Conservation (phyloP, 768 basidiomycete species). For the Tubosaeta sp. region DNA sequence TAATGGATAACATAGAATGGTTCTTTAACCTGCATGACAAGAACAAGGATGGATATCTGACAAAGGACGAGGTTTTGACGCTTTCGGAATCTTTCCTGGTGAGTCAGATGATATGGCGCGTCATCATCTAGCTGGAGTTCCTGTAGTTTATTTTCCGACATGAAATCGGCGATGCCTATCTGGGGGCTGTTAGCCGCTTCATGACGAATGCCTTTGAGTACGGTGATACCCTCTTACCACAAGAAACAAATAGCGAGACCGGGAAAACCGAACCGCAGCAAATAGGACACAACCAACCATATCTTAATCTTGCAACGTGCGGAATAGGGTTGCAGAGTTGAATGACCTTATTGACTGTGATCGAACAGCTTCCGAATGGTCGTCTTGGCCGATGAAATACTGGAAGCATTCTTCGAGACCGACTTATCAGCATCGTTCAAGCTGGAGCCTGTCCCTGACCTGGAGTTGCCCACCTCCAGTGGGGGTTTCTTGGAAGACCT, state of each 20-base stretch:
- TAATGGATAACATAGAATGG: slow-evolving; percentile 99
- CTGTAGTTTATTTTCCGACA: slow-evolving; percentile 94
- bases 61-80: slow-evolving; percentile 95
- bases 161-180: slow-evolving; percentile 93
- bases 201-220: slow-evolving; percentile 99
- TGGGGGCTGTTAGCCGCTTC: slow-evolving; percentile 94
- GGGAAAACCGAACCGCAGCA: slow-evolving; percentile 41
- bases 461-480: slow-evolving; percentile 56
- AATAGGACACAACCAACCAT: slow-evolving; percentile 78
- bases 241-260: slow-evolving; percentile 27
- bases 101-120: not conserved
- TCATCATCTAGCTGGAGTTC: slow-evolving; percentile 3
- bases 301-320: slow-evolving; percentile 87
- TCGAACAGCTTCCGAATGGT: slow-evolving; percentile 90
- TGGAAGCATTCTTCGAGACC: slow-evolving; percentile 95
- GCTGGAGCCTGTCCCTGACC: slow-evolving; percentile 64
- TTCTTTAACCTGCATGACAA: slow-evolving; percentile 96
- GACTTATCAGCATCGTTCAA: slow-evolving; percentile 88
- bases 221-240: slow-evolving; percentile 84
- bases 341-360: slow-evolving; percentile 8
- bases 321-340: slow-evolving; percentile 17
- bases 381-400: slow-evolving; percentile 90
- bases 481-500: slow-evolving; percentile 75
- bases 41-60: slow-evolving; percentile 91
- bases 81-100: slow-evolving; percentile 93